These are phyloP conservation scores for Lathyrus sativus DNA, from an alignment of 306 rosid species.

Conservation along the genomic window DNA sequence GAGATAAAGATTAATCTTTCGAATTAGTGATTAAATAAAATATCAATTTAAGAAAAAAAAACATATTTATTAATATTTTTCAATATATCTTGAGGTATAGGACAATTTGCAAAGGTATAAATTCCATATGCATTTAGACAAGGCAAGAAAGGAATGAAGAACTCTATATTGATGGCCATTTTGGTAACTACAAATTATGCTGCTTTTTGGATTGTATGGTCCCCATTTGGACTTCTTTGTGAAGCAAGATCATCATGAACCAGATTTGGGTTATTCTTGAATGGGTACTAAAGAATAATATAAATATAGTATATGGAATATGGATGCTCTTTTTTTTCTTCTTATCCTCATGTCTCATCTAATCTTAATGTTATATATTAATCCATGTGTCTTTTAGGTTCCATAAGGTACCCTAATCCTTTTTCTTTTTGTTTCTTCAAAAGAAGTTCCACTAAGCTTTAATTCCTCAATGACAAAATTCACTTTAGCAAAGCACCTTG, in stretches of 20 bases:
- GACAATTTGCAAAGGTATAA: constrained; percentile 26
- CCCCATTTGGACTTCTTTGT: constrained; percentile 57
- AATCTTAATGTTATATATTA: constrained; percentile 26
- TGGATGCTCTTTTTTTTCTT: constrained; percentile 40
- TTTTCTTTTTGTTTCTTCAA: constrained; percentile 34
- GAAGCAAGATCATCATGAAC: constrained; percentile 55
- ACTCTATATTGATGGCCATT: constrained; percentile 33
- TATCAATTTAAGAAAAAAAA: too few species aligned
- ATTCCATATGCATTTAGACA: constrained; percentile 40
- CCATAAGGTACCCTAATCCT: constrained; percentile 46
- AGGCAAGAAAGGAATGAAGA: constrained; percentile 45
- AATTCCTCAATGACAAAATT: constrained; percentile 34
- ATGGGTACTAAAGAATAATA: constrained; percentile 22
- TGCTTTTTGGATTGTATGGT: constrained; percentile 47
- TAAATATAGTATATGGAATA: constrained; percentile 40
- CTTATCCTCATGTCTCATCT: constrained; percentile 39
- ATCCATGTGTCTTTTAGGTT: constrained; percentile 46
- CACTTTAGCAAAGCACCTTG: constrained; percentile 41
- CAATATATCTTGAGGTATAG: neutral
- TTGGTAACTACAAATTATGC: constrained; percentile 49
- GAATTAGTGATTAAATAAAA: too few species aligned
- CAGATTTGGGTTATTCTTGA: constrained; percentile 44
- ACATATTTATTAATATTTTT: too few species aligned
- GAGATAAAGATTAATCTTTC: too few species aligned
- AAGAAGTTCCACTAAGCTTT: constrained; percentile 44